Base-by-base conservation (phyloP, 2,329 filamentous ascomycete genomes). In the Bipolaris sorokiniana region DNA sequence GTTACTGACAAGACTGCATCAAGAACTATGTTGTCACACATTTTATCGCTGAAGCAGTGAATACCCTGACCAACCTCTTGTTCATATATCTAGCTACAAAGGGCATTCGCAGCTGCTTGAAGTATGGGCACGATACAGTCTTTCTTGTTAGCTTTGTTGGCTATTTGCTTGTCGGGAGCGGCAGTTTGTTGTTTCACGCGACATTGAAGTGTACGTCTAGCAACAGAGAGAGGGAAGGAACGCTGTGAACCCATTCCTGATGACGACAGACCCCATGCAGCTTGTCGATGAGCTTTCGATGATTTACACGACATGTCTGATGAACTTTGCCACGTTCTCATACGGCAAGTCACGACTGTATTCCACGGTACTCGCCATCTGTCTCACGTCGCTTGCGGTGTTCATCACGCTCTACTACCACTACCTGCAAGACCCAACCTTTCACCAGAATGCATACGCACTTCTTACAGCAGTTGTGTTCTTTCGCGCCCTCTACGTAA, bases 401-500 rank as follows among this genome's bases (percentile, higher is more conserved):
- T 89, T 88, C 68, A 93, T 96, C 73, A 95, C 91, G 13, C 81
- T 90, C 38, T 86, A 90, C 75, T 96, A 96, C 76, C 90, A 92
- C 47, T 86, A 90, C 61, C 86, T 92, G 15, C 91, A 93, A 71
- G 88, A 96, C 63, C 91, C 92, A 0, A 81, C 86, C 1, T 96
- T 96, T 75, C 92, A 96, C 77, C 91, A 96, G 73, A 88, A 86
- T 59, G 89, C 88, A 4, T 96, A 92, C 66, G 90, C 87, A 1
- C 71, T 89, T 3, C 78, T 96, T 41, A 95, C 91, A 0, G 82
- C 83, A 5, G 80, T 87, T 40, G 86, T 94, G 20, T 82, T 95
- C 22, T 79, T 90, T 51, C 86, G 90, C 33, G 89, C 87, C 66
- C 88, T 93, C 81, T 91, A 87, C 72, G 86, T 90, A 23, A 94